Evolutionary conservation across 257 asterid genomes (phyloP).

Genomic region (Plantago elongata): DNA sequence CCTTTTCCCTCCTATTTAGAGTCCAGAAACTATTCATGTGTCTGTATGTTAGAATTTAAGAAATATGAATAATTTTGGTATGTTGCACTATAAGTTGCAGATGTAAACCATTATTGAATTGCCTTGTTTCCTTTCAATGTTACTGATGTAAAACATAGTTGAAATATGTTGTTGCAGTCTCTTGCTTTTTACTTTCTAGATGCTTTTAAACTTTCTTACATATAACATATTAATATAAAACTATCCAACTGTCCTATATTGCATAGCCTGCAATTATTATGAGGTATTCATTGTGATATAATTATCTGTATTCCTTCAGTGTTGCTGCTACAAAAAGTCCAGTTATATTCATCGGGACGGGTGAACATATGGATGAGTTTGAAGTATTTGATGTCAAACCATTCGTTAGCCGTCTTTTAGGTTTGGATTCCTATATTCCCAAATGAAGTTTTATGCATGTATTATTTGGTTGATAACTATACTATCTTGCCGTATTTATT

Average conservation of each 20-base stretch:
- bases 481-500: slow-evolving; percentile 6
- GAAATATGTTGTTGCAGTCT: neutral
- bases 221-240: neutral
- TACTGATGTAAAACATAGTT: neutral
- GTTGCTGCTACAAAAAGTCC: slow-evolving; percentile 99
- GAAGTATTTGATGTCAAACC: slow-evolving; percentile 97
- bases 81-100: neutral
- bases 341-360: slow-evolving; percentile 86
- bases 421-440: slow-evolving; percentile 32
- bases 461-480: slow-evolving; percentile 2
- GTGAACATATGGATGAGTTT: slow-evolving; percentile 98
- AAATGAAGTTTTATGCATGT: slow-evolving; percentile 1
- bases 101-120: neutral
- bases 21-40: too few species aligned
- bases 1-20: too few species aligned
- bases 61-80: too few species aligned
- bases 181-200: neutral
- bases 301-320: slow-evolving; percentile 38
- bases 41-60: too few species aligned
- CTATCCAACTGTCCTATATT: neutral
- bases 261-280: slow-evolving; percentile 3
- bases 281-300: neutral
- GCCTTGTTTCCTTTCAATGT: neutral
- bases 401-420: slow-evolving; percentile 95
- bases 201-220: slow-evolving; percentile 5